Evolutionary conservation across 768 basidiomycete genomes (phyloP).

Genomic region (Lactarius quietus): DNA sequence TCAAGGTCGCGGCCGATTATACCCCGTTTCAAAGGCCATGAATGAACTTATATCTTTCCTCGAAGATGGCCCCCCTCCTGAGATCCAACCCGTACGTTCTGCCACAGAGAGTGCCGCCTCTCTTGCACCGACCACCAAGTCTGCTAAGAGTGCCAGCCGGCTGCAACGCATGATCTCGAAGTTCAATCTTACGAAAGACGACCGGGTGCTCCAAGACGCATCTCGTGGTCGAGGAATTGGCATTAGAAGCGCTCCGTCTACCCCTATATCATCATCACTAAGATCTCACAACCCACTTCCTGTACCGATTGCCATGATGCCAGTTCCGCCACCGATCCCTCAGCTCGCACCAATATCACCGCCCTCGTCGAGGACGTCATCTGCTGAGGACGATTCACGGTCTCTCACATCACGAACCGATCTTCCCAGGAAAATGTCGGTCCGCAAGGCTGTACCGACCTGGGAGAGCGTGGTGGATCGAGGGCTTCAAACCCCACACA

Average conservation of each 20-base stretch:
- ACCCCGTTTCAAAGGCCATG: conserved; percentile 42
- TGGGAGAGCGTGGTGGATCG: conserved; percentile 30
- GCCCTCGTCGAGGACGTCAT: conserved; percentile 18
- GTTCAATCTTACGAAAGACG: conserved; percentile 42
- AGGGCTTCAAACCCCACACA: background rate
- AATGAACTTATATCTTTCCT: conserved; percentile 56
- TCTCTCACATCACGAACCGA: conserved; percentile 3
- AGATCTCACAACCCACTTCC: background rate
- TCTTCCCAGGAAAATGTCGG: conserved; percentile 33
- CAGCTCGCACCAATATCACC: conserved; percentile 21
- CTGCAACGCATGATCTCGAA: conserved; percentile 83
- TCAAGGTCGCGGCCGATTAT: conserved; percentile 14
- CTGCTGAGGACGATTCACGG: conserved; percentile 16
- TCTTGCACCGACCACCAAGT: conserved; percentile 27
- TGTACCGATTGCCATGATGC: conserved; percentile 17
- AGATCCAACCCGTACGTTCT: conserved; percentile 27
- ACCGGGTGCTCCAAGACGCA: conserved; percentile 35
- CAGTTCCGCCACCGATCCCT: conserved; percentile 20
- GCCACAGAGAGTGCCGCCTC: conserved; percentile 20
- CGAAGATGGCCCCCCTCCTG: conserved; percentile 52
- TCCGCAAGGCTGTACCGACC: conserved; percentile 32
- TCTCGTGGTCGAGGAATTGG: conserved; percentile 33
- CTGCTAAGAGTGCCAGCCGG: conserved; percentile 46
- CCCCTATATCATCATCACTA: conserved; percentile 1
- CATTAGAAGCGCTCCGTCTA: conserved; percentile 30